A percentile compares a stretch with the other conserved stretches of the same genome.
These are phyloP conservation scores for Rhododendron williamsianum DNA, from an alignment of 148 eudicot species.

Conservation along the genomic window DNA sequence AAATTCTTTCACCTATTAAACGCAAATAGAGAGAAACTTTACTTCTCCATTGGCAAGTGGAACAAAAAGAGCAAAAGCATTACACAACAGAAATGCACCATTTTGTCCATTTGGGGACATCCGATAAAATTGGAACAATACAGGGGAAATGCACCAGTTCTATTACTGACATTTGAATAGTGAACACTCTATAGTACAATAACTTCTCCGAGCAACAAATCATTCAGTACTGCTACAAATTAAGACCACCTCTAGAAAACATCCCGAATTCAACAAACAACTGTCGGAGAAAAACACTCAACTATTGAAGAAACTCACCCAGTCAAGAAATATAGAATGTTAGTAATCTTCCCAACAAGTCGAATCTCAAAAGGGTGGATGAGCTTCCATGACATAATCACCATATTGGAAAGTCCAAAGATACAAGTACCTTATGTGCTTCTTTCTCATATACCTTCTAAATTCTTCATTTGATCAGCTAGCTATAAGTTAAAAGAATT, in stretches of 20 bases:
- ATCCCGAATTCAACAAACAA: neutral
- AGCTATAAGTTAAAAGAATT: constrained; percentile 1
- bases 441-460: neutral
- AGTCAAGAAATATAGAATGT: neutral
- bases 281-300: neutral
- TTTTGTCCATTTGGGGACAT: neutral
- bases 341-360: neutral
- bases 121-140: neutral
- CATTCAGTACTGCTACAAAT: neutral
- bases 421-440: neutral
- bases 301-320: neutral
- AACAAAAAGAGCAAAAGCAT: neutral
- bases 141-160: neutral
- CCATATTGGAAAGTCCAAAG: neutral
- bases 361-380: neutral
- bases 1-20: neutral
- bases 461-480: neutral
- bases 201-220: neutral
- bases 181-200: neutral
- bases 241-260: neutral
- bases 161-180: neutral
- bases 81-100: neutral
- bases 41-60: neutral
- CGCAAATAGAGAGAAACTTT: neutral
- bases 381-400: constrained; percentile 1